Evolutionary conservation across 805 yeast genomes (phyloP), one percentile per base, ranked within the genome.

Genomic region (Nakazawaea siamensis): DNA sequence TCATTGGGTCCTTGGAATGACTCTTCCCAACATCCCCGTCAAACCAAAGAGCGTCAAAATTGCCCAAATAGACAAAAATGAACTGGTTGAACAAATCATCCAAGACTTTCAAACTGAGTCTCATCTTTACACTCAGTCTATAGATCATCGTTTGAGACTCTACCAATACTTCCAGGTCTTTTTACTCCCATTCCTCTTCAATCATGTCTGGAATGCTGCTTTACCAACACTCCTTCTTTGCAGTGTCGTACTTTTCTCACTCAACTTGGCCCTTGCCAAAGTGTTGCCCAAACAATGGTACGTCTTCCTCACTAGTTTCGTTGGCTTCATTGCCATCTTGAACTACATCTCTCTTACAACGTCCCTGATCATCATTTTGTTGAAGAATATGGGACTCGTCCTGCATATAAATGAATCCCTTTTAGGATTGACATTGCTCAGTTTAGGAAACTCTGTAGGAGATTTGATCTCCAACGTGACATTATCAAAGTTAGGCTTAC

Each of bases 381-480:
- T 72, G 26, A 67, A 66, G 40, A 68, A 68, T 42, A 44, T 64
- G 21, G 78, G 74, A 1, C 39, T 60, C 5, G 53, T 71, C 17
- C 58, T 67, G 48, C 42, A 50, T 15, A 55, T 72, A 4, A 56
- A 64, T 12, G 76, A 72, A 40, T 67, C 70, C 20, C 37, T 68
- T 10, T 47, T 72, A 33, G 78, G 78, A 2, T 49, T 70, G 19
- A 51, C 73, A 2, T 54, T 70, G 2, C 59, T 72, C 37, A 63
- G 76, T 3, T 43, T 70, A 18, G 68, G 72, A 23, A 72, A 71
- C 41, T 70, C 74, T 4, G 52, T 70, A 23, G 74, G 73, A 18
- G 78, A 72, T 43, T 49, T 71, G 24, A 58, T 71, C 20, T 64
- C 74, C n/a, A 70, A 72, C 41, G 46, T 61, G 2, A 66, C 76